These are phyloP conservation scores for Ophiostoma fasciatum DNA, from an alignment of 2,329 filamentous ascomycete genomes.

Conservation along the genomic window DNA sequence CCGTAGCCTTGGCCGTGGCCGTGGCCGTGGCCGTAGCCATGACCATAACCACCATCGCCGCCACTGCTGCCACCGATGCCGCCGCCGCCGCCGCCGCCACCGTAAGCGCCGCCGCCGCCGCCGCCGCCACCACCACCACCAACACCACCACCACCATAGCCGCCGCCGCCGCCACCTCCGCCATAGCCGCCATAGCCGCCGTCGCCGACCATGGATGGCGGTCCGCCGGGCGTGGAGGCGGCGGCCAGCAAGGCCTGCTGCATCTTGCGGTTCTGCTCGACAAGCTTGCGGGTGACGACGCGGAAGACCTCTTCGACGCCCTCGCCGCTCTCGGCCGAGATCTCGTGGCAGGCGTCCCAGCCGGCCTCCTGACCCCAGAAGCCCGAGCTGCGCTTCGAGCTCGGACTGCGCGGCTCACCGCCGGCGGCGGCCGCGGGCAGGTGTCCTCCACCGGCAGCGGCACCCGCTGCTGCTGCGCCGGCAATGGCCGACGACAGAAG, in stretches of 20 bases:
- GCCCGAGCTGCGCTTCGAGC: constrained; percentile 52
- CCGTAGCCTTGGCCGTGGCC: constrained; percentile 7
- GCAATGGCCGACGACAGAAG: constrained; percentile 11
- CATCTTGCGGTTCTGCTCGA: constrained; percentile 49
- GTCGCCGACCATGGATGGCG: constrained; percentile 12
- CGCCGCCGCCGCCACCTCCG: constrained; percentile 2
- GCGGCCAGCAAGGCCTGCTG: constrained; percentile 43
- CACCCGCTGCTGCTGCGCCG: constrained; percentile 10
- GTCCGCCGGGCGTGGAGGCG: constrained; percentile 32
- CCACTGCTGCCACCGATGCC: background rate
- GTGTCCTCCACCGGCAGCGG: no score
- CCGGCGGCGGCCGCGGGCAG: background rate
- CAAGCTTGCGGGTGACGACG: constrained; percentile 46
- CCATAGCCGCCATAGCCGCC: constrained; percentile 4
- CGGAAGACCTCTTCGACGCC: constrained; percentile 95
- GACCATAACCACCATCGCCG: no score
- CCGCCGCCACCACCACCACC: constrained; percentile 5
- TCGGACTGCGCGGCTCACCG: constrained; percentile 43
- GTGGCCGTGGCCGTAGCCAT: background rate
- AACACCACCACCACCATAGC: background rate
- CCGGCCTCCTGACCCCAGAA: constrained; percentile 89
- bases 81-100: no score
- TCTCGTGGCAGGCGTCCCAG: constrained; percentile 96
- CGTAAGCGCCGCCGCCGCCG: constrained; percentile 3
- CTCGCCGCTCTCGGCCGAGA: constrained; percentile 85